A percentile compares a stretch with the other conserved stretches of the same genome.
Conservation (phyloP, 345 rosid species). For the Eucalyptus erythrocorys region DNA sequence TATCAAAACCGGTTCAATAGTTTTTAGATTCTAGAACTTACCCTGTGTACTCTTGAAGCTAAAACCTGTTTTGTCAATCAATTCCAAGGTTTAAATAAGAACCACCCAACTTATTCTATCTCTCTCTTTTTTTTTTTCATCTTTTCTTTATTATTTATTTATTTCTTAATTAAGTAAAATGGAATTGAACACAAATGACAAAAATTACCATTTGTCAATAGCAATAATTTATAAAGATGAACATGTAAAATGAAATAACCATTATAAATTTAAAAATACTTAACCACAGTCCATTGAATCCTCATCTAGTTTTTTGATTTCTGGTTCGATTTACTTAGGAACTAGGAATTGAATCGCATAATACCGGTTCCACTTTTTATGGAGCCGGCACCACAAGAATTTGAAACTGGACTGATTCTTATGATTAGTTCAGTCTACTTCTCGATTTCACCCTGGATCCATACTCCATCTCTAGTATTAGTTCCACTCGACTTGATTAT, state of each 20-base stretch:
- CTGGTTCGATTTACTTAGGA: accelerated
- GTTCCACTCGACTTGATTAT: background rate
- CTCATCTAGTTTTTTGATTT: too few species aligned
- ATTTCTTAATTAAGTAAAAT: background rate
- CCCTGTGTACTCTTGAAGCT: background rate
- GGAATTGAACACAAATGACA: too few species aligned
- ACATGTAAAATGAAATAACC: background rate
- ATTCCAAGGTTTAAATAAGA: background rate
- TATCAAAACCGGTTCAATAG: accelerated
- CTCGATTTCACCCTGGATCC: background rate
- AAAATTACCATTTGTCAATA: too few species aligned
- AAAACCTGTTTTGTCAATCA: accelerated
- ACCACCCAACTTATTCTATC: background rate
- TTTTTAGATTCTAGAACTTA: too few species aligned
- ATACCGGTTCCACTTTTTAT: background rate
- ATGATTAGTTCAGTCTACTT: background rate
- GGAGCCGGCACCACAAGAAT: background rate
- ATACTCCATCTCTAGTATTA: background rate
- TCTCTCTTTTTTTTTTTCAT: too few species aligned
- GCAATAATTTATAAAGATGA: background rate
- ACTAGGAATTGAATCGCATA: background rate
- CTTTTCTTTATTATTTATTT: too few species aligned
- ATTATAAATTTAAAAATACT: too few species aligned
- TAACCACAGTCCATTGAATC: background rate
- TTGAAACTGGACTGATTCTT: background rate